Evolutionary conservation across 176 grass and related monocot species (phyloP).

Genomic region (Avena eriantha): DNA sequence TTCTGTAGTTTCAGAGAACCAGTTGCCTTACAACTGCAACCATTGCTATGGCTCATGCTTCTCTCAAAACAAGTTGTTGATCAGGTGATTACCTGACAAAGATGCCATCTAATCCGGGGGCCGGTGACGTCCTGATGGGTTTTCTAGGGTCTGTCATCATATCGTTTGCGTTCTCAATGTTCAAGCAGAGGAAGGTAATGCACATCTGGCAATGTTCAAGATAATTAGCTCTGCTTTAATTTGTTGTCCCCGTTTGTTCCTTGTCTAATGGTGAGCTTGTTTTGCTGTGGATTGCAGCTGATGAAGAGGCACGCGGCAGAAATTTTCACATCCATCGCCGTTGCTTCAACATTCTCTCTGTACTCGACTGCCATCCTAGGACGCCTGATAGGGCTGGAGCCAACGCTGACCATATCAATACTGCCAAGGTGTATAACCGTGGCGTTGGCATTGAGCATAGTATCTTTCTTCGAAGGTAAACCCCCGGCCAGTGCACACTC

Average conservation of each 20-base stretch:
- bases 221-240: background rate
- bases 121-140: constrained; percentile 89
- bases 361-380: constrained; percentile 93
- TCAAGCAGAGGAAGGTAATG: constrained; percentile 91
- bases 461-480: constrained; percentile 94
- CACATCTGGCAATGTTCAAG: background rate
- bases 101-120: constrained; percentile 83
- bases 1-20: background rate
- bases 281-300: constrained; percentile 60
- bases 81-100: constrained; percentile 92
- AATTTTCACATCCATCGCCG: constrained; percentile 87
- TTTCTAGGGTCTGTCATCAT: constrained; percentile 97
- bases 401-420: constrained; percentile 80
- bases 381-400: constrained; percentile 66
- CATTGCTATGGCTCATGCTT: background rate
- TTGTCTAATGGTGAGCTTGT: constrained; percentile 5
- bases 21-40: background rate
- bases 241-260: too few relatives aligned
- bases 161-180: constrained; percentile 97
- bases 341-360: constrained; percentile 75
- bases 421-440: constrained; percentile 90
- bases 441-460: constrained; percentile 92
- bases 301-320: constrained; percentile 87
- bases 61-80: constrained; percentile 18
- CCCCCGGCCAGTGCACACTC: background rate